Conservation (phyloP, 2,329 filamentous ascomycete genomes). For the Apiospora saccharicola region DNA sequence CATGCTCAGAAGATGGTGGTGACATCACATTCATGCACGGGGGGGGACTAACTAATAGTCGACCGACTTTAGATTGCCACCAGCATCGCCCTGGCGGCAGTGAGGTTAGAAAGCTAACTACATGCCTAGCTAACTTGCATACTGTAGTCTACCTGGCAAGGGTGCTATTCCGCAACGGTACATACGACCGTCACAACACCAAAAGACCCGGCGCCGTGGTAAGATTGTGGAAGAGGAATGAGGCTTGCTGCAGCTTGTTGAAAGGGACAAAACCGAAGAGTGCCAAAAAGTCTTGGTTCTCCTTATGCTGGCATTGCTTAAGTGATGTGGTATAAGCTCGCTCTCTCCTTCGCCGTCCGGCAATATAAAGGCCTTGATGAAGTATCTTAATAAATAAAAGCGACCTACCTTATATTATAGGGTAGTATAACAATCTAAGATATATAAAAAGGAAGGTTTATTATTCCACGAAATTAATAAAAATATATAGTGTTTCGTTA, state of each 20-base stretch:
- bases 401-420: too few species aligned
- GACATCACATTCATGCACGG: conserved; percentile 14
- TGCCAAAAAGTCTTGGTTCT: not conserved
- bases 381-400: too few species aligned
- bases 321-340: not conserved
- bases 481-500: not conserved
- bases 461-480: not conserved
- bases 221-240: not conserved
- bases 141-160: not conserved
- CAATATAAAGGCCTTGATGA: not conserved
- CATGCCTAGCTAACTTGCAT: too few species aligned
- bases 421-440: not conserved
- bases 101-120: not conserved
- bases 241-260: not conserved
- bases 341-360: not conserved
- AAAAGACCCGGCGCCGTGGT: not conserved
- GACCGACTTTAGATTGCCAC: not conserved
- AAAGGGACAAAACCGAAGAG: not conserved
- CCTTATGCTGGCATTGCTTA: not conserved
- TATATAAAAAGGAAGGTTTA: not conserved
- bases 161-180: not conserved
- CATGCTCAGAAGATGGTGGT: not conserved
- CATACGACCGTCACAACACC: not conserved
- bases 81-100: not conserved
- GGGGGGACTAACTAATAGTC: not conserved